These are phyloP conservation scores for Aspergillus nomiae DNA, from an alignment of 2,329 filamentous ascomycete genomes.

Conservation along the genomic window DNA sequence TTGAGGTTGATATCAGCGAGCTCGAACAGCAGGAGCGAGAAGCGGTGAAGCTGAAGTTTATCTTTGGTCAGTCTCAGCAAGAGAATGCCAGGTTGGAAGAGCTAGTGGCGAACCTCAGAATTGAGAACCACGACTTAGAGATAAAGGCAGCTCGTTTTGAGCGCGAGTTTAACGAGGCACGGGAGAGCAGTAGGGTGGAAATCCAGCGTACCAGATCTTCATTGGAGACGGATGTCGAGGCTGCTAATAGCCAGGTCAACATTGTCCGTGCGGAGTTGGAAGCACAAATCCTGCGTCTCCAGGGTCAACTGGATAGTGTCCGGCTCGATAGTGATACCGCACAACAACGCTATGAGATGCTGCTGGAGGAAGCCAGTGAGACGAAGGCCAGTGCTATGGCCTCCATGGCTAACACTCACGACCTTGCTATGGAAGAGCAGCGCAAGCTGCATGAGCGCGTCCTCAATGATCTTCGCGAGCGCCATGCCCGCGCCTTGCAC, in stretches of 20 bases:
- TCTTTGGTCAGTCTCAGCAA: constrained; percentile 66
- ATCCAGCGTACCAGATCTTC: constrained; percentile 77
- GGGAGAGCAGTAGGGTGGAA: constrained; percentile 76
- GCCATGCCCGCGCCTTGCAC: constrained; percentile 72
- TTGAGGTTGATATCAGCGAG: constrained; percentile 62
- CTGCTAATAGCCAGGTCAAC: constrained; percentile 83
- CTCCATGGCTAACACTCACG: constrained; percentile 56
- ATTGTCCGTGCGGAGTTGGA: constrained; percentile 80
- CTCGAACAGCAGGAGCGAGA: constrained; percentile 73
- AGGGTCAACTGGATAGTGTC: constrained; percentile 74
- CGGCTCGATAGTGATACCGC: constrained; percentile 78
- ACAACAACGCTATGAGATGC: constrained; percentile 78
- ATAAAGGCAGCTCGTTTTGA: constrained; percentile 69
- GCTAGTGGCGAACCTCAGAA: constrained; percentile 50
- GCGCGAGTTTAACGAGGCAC: constrained; percentile 80
- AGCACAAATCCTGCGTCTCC: constrained; percentile 71
- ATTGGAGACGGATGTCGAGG: constrained; percentile 79
- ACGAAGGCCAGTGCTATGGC: constrained; percentile 63
- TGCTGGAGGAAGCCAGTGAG: constrained; percentile 77
- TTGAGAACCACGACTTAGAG: constrained; percentile 69
- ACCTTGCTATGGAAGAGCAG: constrained; percentile 58
- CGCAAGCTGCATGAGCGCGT: constrained; percentile 70
- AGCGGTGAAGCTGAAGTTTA: constrained; percentile 75
- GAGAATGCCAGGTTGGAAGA: constrained; percentile 66
- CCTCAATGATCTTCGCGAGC: constrained; percentile 72